Evolutionary conservation across 2,329 filamentous ascomycete genomes (phyloP).

Genomic region (Knoxdaviesia proteae): DNA sequence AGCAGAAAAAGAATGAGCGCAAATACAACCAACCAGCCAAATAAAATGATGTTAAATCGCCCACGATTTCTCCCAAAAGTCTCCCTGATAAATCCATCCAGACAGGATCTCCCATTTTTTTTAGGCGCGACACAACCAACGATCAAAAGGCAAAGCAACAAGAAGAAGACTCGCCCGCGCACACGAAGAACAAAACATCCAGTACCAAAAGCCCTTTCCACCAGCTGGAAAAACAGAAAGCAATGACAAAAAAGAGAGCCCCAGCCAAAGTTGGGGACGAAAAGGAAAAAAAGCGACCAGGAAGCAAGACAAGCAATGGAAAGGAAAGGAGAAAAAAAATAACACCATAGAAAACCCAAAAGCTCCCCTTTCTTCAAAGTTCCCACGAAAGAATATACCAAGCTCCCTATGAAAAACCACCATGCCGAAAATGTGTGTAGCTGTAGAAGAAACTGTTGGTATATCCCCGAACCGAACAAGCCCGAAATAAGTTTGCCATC

Average conservation of each 20-base stretch:
- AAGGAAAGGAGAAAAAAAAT: not conserved
- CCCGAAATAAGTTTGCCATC: too few relatives aligned
- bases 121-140: not conserved
- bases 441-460: too few relatives aligned
- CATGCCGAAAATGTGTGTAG: too few relatives aligned
- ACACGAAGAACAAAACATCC: not conserved
- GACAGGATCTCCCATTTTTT: too few relatives aligned
- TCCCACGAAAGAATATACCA: too few relatives aligned
- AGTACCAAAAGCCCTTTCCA: not conserved
- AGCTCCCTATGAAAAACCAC: too few relatives aligned
- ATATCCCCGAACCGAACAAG: too few relatives aligned
- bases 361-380: not conserved
- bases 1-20: not conserved
- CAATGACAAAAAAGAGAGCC: not conserved
- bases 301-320: not conserved
- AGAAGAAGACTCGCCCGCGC: not conserved
- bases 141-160: not conserved
- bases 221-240: not conserved
- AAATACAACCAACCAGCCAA: slow-evolving; percentile 2
- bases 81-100: too few relatives aligned
- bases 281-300: not conserved
- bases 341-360: slow-evolving; percentile 1
- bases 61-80: too few relatives aligned
- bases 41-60: not conserved
- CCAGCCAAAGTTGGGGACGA: not conserved